Evolutionary conservation across 192 early-diverging fungal genomes (phyloP), one percentile per base, ranked within the genome.

Genomic region (Lobosporangium transversale): DNA sequence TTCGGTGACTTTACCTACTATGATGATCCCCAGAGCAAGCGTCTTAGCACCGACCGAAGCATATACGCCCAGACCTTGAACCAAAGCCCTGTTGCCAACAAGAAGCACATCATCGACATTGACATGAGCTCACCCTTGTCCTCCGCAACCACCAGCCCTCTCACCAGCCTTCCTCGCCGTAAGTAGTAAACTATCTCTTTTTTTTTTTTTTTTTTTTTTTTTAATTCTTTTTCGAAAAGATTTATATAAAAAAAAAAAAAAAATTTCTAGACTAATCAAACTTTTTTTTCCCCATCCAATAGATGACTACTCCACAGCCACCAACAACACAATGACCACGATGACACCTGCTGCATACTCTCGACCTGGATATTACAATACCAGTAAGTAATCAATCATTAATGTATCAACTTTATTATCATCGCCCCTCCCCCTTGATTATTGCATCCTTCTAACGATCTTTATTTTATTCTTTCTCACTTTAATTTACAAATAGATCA

Each of bases 1-100:
- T 63, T 85, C 42, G 81, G 80, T 50, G 73, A 80, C 45, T 85
- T 78, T 47, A 61, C 62, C 33, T 85, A 82, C 33, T 63, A 74
- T 36, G 80, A 76, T 51, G 63, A 69, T 68, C 58, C 4, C 54
- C 55, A 23, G 2, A 12, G 29, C 62, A 69, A 48, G 55, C 66
- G 43, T 47, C 12, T 4, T 35, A 57, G 52, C 40, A 70, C 40
- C 49, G 58, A 65, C 44, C 61, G 32, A 35, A 51, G 44, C 40
- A 68, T 66, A 31, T 76, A 62, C 42, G 61, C 37, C 20, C 70
- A 65, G 48, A 43, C 21, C 36, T 26, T 61, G 6, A 55, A 42
- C 53, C 70, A 73, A 20, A 54, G 57, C 53, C 36, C 48, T 1
- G 10, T 66, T 6, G n/a, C 63, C 43, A 55, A 55, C 29, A 71